phyloP scores from a whole-genome alignment of 2,329 filamentous ascomycete genomes.

The Penicillium decumbens region DNA sequence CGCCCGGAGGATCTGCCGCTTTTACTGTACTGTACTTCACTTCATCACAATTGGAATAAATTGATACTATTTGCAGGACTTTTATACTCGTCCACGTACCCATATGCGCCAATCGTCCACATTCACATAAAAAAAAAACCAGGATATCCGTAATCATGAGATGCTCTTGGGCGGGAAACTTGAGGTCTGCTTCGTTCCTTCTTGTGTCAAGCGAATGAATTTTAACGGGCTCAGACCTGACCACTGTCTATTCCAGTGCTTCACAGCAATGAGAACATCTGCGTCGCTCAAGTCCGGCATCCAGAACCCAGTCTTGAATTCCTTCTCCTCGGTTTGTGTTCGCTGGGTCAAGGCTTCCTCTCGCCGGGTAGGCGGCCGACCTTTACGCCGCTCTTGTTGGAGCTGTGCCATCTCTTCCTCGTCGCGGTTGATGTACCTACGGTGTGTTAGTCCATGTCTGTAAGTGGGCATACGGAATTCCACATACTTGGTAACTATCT shows the following conservation, averaged over 20 bases:
- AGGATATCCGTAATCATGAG: constrained; percentile 33
- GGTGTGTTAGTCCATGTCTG: neutral
- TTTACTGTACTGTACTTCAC: constrained; percentile 4
- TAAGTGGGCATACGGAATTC: neutral
- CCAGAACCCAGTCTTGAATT: constrained; percentile 76
- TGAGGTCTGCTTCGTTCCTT: constrained; percentile 62
- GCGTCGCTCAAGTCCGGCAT: constrained; percentile 70
- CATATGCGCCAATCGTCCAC: constrained; percentile 22
- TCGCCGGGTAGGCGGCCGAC: constrained; percentile 69
- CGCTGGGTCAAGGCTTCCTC: constrained; percentile 74
- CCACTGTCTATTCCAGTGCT: constrained; percentile 80
- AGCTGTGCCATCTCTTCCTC: constrained; percentile 36
- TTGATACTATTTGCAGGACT: constrained; percentile 7
- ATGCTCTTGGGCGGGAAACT: constrained; percentile 70
- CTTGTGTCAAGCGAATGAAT: constrained; percentile 68
- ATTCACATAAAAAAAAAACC: constrained; percentile 10
- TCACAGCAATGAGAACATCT: constrained; percentile 61
- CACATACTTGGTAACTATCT: constrained; percentile 58
- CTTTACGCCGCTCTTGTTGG: constrained; percentile 66
- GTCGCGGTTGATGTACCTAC: constrained; percentile 37
- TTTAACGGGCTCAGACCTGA: constrained; percentile 68
- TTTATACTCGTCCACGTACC: constrained; percentile 13
- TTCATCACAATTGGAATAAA: neutral
- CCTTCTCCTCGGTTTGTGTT: constrained; percentile 66
- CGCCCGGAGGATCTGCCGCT: constrained; percentile 21